phyloP scores from a whole-genome alignment of 208 protist genomes.

The Wallacemonas sp. region DNA sequence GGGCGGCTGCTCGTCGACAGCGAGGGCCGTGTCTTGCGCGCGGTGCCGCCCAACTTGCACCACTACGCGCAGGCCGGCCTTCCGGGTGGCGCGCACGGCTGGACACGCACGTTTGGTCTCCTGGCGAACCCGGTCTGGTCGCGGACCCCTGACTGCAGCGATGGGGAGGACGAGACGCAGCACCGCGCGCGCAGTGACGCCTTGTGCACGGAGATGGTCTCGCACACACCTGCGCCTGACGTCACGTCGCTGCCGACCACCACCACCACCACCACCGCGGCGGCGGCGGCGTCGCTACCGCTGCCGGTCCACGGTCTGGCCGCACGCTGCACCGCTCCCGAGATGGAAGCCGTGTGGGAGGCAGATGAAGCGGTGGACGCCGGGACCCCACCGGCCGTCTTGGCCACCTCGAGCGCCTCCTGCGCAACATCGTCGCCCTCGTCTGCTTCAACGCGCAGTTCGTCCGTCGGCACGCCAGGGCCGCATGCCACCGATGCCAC shows the following conservation, averaged over 20 bases:
- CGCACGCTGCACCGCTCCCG: too few species aligned
- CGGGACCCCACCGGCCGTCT: neutral
- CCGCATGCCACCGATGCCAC: neutral
- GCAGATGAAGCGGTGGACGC: neutral
- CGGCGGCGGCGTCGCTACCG: too few species aligned
- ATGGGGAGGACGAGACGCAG: neutral
- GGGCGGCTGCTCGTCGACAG: too few species aligned
- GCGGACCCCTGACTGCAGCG: neutral
- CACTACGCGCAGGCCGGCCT: slow-evolving; percentile 27
- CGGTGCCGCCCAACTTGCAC: slow-evolving; percentile 21
- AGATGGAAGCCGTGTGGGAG: too few species aligned
- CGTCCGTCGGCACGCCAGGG: neutral
- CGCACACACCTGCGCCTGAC: too few species aligned
- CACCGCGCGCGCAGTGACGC: too few species aligned
- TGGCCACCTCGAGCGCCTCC: neutral
- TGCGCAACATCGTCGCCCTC: neutral
- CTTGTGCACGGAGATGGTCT: too few species aligned
- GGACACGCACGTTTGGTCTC: slow-evolving; percentile 43
- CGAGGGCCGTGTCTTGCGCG: neutral
- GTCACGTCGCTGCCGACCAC: too few species aligned
- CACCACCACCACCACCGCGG: too few species aligned
- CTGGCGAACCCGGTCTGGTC: slow-evolving; percentile 9
- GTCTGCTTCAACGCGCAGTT: neutral
- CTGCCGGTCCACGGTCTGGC: too few species aligned
- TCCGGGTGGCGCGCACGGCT: slow-evolving; percentile 41